Evolutionary conservation across 768 basidiomycete species (phyloP), one percentile per base, ranked within the genome.

Genomic region (Tricholoma sp.): DNA sequence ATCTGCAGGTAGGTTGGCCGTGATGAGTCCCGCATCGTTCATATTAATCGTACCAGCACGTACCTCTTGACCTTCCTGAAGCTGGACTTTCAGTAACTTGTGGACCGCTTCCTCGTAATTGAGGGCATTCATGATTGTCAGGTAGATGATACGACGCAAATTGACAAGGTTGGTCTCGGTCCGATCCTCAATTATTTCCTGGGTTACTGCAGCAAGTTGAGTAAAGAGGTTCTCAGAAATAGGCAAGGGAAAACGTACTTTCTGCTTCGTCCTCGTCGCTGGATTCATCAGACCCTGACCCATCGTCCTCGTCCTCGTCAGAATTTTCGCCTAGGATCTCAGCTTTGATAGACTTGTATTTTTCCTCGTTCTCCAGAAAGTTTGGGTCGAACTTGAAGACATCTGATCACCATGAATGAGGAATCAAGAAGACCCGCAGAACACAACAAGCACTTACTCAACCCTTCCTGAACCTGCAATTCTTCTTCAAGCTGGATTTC

Each of bases 21-120:
- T 24, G 31, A 31, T 22, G 11, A 29, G 41, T 4, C n/a, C n/a
- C 53, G 18, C 18, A 19, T 34, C 2, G 16, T 1, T 6, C 43
- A 8, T 57, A 55, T 12, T 16, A 6, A 47, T 19, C 14, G 51
- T 16, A 5, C 45, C 11, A 12, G 21, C 39, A 72, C 76, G 55
- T 67, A 96, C 95, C 86, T 99, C 97, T 71, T 97, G 85, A 1
- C 96, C 97, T 67, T 95, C 94, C 54, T 84, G 77, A 12, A 98
- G 75, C 63, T 96, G 89, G 21, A 99, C 84, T 71, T 96, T 98
- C 67, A 98, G 83, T 27, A 99, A 73, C 69, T 99, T 99, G 74
- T 99, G 97, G 0, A 98, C 95, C 0, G 96, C 96, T 84, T 99
- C 97, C 71, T 99, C 97, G 69, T 94, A 97, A 71, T 92, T 94